phyloP scores from a whole-genome alignment of 257 asterid genomes.

The Solanum rostratum region DNA sequence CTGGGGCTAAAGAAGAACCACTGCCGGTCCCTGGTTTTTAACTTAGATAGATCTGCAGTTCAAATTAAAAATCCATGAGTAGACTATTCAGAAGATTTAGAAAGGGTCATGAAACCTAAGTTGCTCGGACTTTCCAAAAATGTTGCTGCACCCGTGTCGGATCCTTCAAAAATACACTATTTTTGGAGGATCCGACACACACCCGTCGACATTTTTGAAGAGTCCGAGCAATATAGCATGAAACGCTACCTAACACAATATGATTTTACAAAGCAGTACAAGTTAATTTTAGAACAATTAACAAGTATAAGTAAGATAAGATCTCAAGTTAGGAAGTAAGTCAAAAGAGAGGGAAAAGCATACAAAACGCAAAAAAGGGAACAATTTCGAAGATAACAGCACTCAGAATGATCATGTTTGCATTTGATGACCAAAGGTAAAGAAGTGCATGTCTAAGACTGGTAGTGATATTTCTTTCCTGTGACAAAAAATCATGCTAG shows the following conservation, averaged over 20 bases:
- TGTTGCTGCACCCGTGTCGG: too few relatives aligned
- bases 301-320: not conserved
- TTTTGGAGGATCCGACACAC: too few relatives aligned
- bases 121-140: too few relatives aligned
- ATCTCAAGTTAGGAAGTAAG: not conserved
- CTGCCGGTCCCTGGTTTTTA: conserved; percentile 41
- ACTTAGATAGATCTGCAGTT: conserved; percentile 65
- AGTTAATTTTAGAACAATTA: not conserved
- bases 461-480: not conserved
- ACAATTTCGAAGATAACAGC: not conserved
- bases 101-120: too few relatives aligned
- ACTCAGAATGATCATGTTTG: not conserved
- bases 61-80: not conserved
- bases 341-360: not conserved
- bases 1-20: conserved; percentile 19
- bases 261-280: not conserved
- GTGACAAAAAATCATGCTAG: not conserved
- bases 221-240: too few relatives aligned
- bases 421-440: not conserved
- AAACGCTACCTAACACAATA: not conserved
- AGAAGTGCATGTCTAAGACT: not conserved
- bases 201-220: too few relatives aligned
- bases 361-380: not conserved
- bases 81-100: not conserved
- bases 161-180: too few relatives aligned